Percentiles rank a stretch among this genome's conserved stretches.
phyloP scores from a whole-genome alignment of 257 asterid genomes.

The Handroanthus guayacan region DNA sequence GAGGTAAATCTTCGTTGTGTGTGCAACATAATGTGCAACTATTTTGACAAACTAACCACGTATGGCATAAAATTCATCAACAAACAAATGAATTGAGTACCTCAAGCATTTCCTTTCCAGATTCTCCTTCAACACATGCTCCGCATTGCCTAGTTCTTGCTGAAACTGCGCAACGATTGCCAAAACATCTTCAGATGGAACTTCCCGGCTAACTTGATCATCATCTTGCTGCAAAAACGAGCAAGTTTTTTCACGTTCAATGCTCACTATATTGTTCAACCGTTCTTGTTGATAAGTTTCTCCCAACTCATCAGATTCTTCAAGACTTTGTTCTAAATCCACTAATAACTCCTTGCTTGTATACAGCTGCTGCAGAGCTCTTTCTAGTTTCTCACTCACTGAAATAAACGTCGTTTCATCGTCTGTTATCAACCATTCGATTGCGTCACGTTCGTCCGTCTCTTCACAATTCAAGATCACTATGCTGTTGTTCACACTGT shows the following conservation, averaged over 20 bases:
- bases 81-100: constrained; percentile 40
- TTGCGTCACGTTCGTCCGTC: constrained; percentile 56
- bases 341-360: constrained; percentile 54
- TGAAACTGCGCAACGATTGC: constrained; percentile 43
- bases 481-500: constrained; percentile 43
- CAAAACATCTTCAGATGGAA: constrained; percentile 33
- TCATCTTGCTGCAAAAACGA: constrained; percentile 31
- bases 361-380: constrained; percentile 54
- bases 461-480: constrained; percentile 55
- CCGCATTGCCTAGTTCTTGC: constrained; percentile 45
- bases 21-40: too few relatives aligned
- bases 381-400: constrained; percentile 55
- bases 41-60: not conserved
- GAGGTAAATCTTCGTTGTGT: too few relatives aligned
- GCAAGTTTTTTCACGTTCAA: constrained; percentile 25
- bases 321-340: constrained; percentile 52
- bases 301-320: constrained; percentile 34
- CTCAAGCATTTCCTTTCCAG: constrained; percentile 57
- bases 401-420: constrained; percentile 54
- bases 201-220: not conserved
- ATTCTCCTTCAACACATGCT: constrained; percentile 44
- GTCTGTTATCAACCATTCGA: constrained; percentile 58
- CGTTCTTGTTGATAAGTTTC: constrained; percentile 18
- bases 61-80: not conserved
- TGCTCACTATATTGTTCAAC: not conserved